Base-by-base conservation (phyloP, 1,139 yeast genomes). In the Diutina pseudorugosa region DNA sequence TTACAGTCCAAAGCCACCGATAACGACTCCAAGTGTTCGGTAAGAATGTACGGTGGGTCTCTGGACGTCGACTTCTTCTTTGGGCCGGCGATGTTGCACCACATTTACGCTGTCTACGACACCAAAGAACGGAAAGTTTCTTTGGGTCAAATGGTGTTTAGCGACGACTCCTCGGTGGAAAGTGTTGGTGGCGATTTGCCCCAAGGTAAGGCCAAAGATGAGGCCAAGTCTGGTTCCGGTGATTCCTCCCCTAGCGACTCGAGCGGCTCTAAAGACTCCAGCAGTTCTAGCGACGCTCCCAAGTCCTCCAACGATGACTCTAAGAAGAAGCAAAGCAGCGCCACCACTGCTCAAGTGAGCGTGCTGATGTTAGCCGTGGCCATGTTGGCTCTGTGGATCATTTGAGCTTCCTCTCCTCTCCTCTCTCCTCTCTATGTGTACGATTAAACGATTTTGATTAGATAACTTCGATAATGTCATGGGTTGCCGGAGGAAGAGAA, bases 11-110 rank as follows among this genome's bases (percentile, higher is more conserved):
- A n/a, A 9, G 16, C 40, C 3, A 14, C 19, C 9, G 40, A 27
- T 4, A 23, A 25, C n/a, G 19, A 14, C 27, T 43, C 47, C 47
- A 45, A 25, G n/a, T 45, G 49, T 16, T 18, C 23, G 40, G 41
- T 45, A 11, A 45, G 49, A 45, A 45, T 45, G 19, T 45, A 45
- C 21, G 49, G 49, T 9, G 49, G 49, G 3, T n/a, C 21, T 6
- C 40, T 27, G 36, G 49, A 45, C 7, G 25, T 36, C 19, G 41
- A 45, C 21, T 45, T 45, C 49, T 45, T 45, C 40, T 45, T 45
- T 16, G 49, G 49, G 14, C 49, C 49, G 5, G 49, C 49, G n/a
- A 23, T 45, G 40, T 27, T 45, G 40, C 40, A 45, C 36, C 27
- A 45, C 30, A 27, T 45, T 16, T 45, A 45, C 19, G 49, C 49